Percentiles rank a stretch among this genome's conserved stretches.
Conservation (phyloP, 805 yeast species). For the Starmerella tilneyi region DNA sequence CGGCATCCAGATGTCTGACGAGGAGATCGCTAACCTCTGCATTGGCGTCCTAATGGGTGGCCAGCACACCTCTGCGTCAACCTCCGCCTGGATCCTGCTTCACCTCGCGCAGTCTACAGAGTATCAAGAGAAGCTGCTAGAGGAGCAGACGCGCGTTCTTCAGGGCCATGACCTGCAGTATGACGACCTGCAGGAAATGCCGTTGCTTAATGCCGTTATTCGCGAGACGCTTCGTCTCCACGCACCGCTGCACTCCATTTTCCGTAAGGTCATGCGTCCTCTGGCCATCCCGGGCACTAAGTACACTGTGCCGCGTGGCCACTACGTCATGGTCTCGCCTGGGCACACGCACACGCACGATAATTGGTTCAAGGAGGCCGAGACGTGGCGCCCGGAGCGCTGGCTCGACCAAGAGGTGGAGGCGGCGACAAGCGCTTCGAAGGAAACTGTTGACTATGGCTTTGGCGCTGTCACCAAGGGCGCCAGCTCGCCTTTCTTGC, state of each 20-base stretch:
- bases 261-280: conserved; percentile 77
- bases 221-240: conserved; percentile 93
- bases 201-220: conserved; percentile 69
- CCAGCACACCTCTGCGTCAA: conserved; percentile 94
- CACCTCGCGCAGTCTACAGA: conserved; percentile 84
- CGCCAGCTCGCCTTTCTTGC: conserved; percentile 88
- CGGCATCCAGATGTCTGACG: conserved; percentile 88
- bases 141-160: conserved; percentile 56
- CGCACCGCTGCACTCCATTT: conserved; percentile 90
- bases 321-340: conserved; percentile 84
- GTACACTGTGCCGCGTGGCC: conserved; percentile 79
- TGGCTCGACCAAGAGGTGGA: conserved; percentile 43
- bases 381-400: conserved; percentile 69
- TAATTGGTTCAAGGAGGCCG: conserved; percentile 67
- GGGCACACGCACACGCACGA: conserved; percentile 78
- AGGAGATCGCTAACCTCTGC: conserved; percentile 83
- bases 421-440: conserved; percentile 19
- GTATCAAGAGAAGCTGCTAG: conserved; percentile 67
- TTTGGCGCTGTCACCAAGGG: conserved; percentile 94
- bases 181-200: conserved; percentile 73
- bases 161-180: conserved; percentile 51
- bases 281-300: conserved; percentile 69
- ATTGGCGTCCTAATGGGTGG: conserved; percentile 99
- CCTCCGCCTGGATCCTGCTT: conserved; percentile 87
- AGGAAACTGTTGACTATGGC: conserved; percentile 70